phyloP scores from a whole-genome alignment of 2,329 filamentous ascomycete species.

The Lasiodiplodia citricola region DNA sequence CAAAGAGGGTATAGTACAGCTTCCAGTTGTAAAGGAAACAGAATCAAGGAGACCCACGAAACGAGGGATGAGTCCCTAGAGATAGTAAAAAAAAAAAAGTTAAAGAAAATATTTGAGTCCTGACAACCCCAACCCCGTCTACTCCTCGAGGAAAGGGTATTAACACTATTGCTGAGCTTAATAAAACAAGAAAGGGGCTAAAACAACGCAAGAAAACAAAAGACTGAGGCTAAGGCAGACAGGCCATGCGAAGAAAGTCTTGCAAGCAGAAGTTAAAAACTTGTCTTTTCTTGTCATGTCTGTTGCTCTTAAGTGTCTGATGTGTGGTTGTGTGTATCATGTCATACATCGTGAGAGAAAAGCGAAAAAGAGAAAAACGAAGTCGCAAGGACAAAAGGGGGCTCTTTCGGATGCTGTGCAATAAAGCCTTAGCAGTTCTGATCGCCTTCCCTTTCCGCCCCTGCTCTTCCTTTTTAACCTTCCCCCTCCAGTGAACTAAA shows the following conservation, averaged over 20 bases:
- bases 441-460: not conserved
- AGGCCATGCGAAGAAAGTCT: conserved; percentile 4
- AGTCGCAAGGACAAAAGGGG: not conserved
- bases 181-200: not conserved
- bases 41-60: not conserved
- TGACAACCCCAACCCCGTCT: not conserved
- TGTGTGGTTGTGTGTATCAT: conserved; percentile 19
- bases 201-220: not conserved
- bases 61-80: not conserved
- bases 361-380: not conserved
- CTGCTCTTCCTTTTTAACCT: not conserved
- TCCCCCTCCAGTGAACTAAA: not conserved
- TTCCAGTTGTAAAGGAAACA: not conserved
- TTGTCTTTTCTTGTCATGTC: conserved; percentile 17
- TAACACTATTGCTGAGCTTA: not conserved
- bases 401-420: not conserved
- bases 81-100: not conserved
- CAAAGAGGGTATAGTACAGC: not conserved
- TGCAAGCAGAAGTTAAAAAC: conserved; percentile 1
- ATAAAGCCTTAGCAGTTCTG: not conserved
- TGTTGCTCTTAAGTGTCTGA: conserved; percentile 8
- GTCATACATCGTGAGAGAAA: conserved; percentile 22
- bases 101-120: not conserved
- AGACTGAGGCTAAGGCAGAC: not conserved
- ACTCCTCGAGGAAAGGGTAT: not conserved